phyloP scores from a whole-genome alignment of 1,139 yeast genomes.

The Saccharomyces hybrid region DNA sequence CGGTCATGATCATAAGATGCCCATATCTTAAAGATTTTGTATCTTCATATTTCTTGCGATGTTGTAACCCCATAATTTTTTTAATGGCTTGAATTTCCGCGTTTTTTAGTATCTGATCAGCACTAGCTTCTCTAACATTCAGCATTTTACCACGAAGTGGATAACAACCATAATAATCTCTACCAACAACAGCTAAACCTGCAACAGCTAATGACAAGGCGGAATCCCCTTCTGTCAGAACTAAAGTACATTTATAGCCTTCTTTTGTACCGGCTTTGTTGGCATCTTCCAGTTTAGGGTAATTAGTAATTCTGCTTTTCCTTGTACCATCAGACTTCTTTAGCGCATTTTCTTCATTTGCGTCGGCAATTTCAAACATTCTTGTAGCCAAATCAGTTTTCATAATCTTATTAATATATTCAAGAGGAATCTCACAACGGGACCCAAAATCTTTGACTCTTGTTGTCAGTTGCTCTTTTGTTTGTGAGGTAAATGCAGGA shows the following conservation, averaged over 20 bases:
- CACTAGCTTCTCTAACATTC: slow-evolving; percentile 93
- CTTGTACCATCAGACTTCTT: slow-evolving; percentile 88
- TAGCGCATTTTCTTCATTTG: slow-evolving; percentile 81
- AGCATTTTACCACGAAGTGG: slow-evolving; percentile 93
- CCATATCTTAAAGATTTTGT: slow-evolving; percentile 82
- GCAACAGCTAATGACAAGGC: slow-evolving; percentile 91
- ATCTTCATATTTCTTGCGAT: slow-evolving; percentile 74
- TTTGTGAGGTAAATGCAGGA: slow-evolving; percentile 96
- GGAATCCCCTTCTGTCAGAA: slow-evolving; percentile 96
- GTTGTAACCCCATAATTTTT: slow-evolving; percentile 93
- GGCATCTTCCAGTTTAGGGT: slow-evolving; percentile 90
- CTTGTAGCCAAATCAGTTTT: slow-evolving; percentile 80
- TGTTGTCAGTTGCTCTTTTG: slow-evolving; percentile 92
- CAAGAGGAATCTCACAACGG: slow-evolving; percentile 60
- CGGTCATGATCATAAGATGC: slow-evolving; percentile 98
- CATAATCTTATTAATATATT: slow-evolving; percentile 62
- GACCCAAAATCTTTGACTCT: slow-evolving; percentile 87
- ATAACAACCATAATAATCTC: slow-evolving; percentile 92
- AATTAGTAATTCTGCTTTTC: slow-evolving; percentile 80
- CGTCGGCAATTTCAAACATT: slow-evolving; percentile 73
- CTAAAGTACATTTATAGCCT: slow-evolving; percentile 85
- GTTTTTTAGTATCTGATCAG: slow-evolving; percentile 88
- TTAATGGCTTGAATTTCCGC: slow-evolving; percentile 92
- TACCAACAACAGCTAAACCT: slow-evolving; percentile 91
- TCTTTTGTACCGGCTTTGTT: slow-evolving; percentile 94